Evolutionary conservation across 2,329 filamentous ascomycete species (phyloP).

Genomic region (Pyrenophora tritici-repentis): DNA sequence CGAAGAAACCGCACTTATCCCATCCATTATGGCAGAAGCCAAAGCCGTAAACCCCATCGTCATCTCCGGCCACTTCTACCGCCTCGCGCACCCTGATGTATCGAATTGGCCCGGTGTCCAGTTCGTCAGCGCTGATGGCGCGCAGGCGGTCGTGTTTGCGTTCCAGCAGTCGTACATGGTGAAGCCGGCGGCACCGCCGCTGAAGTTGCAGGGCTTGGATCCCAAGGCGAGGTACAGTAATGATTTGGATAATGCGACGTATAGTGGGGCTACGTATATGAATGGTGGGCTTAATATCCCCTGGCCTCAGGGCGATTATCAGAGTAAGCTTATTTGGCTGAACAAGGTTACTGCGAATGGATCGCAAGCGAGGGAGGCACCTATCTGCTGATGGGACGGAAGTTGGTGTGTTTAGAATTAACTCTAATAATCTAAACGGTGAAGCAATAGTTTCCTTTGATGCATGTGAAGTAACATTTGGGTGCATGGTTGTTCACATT

Average conservation of each 20-base stretch:
- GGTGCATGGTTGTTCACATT: too few relatives aligned
- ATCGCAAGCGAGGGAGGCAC: too few relatives aligned
- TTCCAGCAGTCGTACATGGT: slow-evolving; percentile 62
- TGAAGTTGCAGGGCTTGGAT: slow-evolving; percentile 64
- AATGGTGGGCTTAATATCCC: slow-evolving; percentile 63
- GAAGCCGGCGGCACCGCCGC: slow-evolving; percentile 59
- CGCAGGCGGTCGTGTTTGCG: slow-evolving; percentile 60
- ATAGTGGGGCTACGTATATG: slow-evolving; percentile 66
- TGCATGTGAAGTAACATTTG: too few relatives aligned
- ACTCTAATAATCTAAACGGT: too few relatives aligned
- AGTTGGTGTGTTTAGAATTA: too few relatives aligned
- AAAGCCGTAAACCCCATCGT: slow-evolving; percentile 65
- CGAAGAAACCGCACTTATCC: slow-evolving; percentile 60
- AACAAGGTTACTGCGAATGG: slow-evolving; percentile 44
- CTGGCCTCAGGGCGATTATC: slow-evolving; percentile 58
- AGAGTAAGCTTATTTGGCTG: slow-evolving; percentile 62
- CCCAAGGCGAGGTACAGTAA: slow-evolving; percentile 57
- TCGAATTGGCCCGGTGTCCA: slow-evolving; percentile 67
- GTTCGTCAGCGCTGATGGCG: slow-evolving; percentile 60
- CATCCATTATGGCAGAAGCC: slow-evolving; percentile 59
- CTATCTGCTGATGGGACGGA: too few relatives aligned
- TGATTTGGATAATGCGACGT: slow-evolving; percentile 57
- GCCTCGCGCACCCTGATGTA: slow-evolving; percentile 61
- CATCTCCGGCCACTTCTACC: slow-evolving; percentile 63
- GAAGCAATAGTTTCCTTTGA: too few relatives aligned